Conservation (phyloP, 768 basidiomycete species). For the Suillus clintonianus region DNA sequence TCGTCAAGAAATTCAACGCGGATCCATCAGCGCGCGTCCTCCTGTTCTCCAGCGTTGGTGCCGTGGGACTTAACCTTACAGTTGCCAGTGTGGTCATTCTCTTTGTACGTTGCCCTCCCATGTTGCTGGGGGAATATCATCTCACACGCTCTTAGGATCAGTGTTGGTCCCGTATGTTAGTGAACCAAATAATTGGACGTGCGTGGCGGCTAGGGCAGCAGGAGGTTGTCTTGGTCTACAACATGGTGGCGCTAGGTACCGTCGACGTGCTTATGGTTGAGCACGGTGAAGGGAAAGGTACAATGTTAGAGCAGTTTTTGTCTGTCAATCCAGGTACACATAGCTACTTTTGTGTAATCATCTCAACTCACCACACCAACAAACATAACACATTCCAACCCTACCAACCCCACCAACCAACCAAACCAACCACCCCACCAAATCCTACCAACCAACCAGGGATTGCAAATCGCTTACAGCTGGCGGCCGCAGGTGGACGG, state of each 20-base stretch:
- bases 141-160: no score
- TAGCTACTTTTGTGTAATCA: no score
- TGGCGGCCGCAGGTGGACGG: no score
- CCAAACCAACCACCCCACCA: no score
- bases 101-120: no score
- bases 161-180: constrained; percentile 15
- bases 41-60: constrained; percentile 25
- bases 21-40: constrained; percentile 8
- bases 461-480: no score
- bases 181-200: constrained; percentile 14
- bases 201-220: constrained; percentile 15
- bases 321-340: neutral
- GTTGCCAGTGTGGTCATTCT: constrained; percentile 21
- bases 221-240: constrained; percentile 10
- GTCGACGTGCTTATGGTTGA: constrained; percentile 15
- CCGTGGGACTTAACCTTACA: constrained; percentile 24
- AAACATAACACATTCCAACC: no score
- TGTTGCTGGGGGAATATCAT: no score
- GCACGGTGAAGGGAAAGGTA: constrained; percentile 10
- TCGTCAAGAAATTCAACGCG: neutral
- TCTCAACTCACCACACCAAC: no score
- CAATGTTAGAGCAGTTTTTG: constrained; percentile 12
- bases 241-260: constrained; percentile 8
- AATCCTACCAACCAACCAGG: no score
- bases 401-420: no score